A percentile compares a stretch with the other conserved stretches of the same genome.
phyloP scores from a whole-genome alignment of 2,329 filamentous ascomycete genomes.

The Fusarium protoensiforme region DNA sequence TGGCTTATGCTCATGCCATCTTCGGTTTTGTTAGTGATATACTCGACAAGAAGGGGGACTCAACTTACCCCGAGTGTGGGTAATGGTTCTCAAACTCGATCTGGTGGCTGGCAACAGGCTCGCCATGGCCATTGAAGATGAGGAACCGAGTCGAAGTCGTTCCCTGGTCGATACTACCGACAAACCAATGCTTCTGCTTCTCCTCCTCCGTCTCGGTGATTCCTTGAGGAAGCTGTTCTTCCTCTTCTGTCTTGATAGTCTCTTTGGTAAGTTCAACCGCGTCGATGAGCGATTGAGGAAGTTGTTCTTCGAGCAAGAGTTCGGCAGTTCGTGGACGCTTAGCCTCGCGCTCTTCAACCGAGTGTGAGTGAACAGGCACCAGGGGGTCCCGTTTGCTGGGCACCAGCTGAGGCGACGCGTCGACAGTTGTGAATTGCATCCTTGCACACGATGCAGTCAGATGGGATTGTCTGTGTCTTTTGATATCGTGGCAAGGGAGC shows the following conservation, averaged over 20 bases:
- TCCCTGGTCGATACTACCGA: conserved; percentile 91
- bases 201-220: conserved; percentile 48
- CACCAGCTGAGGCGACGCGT: conserved; percentile 10
- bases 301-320: conserved; percentile 25
- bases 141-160: conserved; percentile 91
- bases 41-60: background rate
- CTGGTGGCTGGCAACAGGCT: conserved; percentile 84
- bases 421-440: conserved; percentile 38
- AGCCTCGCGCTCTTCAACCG: conserved; percentile 14
- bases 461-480: conserved; percentile 17
- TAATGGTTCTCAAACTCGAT: conserved; percentile 89
- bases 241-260: conserved; percentile 9
- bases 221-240: conserved; percentile 43
- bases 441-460: conserved; percentile 38
- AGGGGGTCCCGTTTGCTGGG: conserved; percentile 21
- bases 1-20: conserved; percentile 93
- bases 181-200: conserved; percentile 67
- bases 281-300: conserved; percentile 42
- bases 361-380: conserved; percentile 7
- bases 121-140: conserved; percentile 84
- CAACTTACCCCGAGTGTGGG: conserved; percentile 81
- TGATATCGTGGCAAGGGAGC: conserved; percentile 40
- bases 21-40: conserved; percentile 47
- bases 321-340: conserved; percentile 39
- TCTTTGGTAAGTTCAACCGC: conserved; percentile 37